Conservation (phyloP, 306 rosid species). For the Quercus wislizeni region DNA sequence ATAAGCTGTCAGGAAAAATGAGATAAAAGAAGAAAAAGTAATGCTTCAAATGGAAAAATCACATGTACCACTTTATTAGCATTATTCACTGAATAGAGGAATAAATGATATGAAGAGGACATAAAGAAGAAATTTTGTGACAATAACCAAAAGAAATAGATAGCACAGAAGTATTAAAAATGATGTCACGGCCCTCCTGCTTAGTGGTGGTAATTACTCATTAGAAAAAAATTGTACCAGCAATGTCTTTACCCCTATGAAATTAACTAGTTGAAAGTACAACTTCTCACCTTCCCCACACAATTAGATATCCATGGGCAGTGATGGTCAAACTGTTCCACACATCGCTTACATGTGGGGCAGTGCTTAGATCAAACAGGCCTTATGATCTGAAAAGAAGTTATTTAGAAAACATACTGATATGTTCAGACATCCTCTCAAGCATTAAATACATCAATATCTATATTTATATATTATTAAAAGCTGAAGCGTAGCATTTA, state of each 20-base stretch:
- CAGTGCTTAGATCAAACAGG: slow-evolving; percentile 96
- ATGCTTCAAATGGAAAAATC: slow-evolving; percentile 3
- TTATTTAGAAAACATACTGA: slow-evolving; percentile 29
- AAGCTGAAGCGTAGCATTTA: too few species aligned
- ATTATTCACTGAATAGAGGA: neutral
- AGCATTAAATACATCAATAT: neutral
- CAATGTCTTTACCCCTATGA: neutral
- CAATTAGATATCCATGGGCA: slow-evolving; percentile 99
- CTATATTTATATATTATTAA: too few species aligned
- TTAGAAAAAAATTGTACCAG: neutral
- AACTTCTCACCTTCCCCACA: slow-evolving; percentile 79
- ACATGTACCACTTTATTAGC: neutral
- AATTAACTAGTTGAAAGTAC: slow-evolving; percentile 4
- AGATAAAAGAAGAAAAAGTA: neutral
- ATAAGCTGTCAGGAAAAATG: slow-evolving; percentile 15
- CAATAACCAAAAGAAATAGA: neutral
- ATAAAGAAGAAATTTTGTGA: neutral
- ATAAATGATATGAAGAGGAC: neutral
- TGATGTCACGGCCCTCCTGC: neutral
- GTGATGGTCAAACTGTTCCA: slow-evolving; percentile 96
- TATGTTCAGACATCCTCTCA: slow-evolving; percentile 1
- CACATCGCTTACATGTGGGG: slow-evolving; percentile 85
- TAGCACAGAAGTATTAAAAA: neutral
- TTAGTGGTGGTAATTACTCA: neutral
- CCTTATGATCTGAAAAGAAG: slow-evolving; percentile 71